These are phyloP conservation scores for Polymyxa betae DNA, from an alignment of 208 protist species.

Conservation along the genomic window DNA sequence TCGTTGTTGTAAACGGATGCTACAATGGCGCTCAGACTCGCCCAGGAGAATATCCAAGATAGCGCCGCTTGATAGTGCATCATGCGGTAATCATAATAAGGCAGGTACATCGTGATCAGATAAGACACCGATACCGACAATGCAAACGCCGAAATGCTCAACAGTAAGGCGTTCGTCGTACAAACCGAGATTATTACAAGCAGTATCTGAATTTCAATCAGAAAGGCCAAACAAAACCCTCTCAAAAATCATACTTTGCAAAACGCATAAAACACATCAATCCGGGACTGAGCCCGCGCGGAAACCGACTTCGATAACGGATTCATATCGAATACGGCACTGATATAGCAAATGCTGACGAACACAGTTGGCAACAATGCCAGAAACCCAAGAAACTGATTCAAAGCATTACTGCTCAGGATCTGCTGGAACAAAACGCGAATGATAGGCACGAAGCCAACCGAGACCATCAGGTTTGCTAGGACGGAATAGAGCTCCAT, in stretches of 20 bases:
- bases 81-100: neutral
- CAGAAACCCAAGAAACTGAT: neutral
- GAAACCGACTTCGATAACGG: neutral
- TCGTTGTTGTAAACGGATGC: conserved; percentile 37
- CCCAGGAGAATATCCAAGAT: conserved; percentile 12
- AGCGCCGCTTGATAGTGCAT: neutral
- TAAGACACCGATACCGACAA: neutral
- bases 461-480: neutral
- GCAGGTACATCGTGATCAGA: neutral
- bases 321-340: conserved; percentile 18
- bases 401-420: neutral
- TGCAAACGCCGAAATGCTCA: neutral
- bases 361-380: neutral
- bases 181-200: neutral
- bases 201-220: conserved; percentile 22
- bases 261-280: neutral
- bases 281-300: neutral
- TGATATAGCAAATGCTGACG: neutral
- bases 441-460: neutral
- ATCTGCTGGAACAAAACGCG: neutral
- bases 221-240: neutral
- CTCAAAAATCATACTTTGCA: neutral
- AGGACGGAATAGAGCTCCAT: neutral
- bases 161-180: neutral
- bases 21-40: neutral